phyloP scores from a whole-genome alignment of 768 basidiomycete species.

The Hygrocybe coccinea region DNA sequence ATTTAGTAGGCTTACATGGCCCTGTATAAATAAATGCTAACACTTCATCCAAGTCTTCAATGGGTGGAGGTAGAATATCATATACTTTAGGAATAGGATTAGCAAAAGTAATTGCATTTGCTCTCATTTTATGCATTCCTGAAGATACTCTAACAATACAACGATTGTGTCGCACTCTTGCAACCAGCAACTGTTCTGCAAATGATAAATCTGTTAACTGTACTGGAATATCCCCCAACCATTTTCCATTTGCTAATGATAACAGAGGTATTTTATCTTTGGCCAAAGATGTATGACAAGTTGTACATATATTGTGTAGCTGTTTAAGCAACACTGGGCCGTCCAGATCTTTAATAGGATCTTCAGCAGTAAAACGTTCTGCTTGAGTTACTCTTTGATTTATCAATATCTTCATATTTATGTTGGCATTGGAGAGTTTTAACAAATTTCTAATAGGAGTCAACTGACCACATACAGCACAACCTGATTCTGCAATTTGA shows the following conservation, averaged over 20 bases:
- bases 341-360: background rate
- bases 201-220: constrained; percentile 25
- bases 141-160: constrained; percentile 28
- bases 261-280: constrained; percentile 19
- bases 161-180: constrained; percentile 23
- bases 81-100: constrained; percentile 14
- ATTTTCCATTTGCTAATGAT: constrained; percentile 10
- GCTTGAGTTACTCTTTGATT: background rate
- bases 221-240: constrained; percentile 33
- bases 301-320: constrained; percentile 2
- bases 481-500: background rate
- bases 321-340: background rate
- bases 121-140: constrained; percentile 30
- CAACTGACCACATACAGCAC: constrained; percentile 1
- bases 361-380: background rate
- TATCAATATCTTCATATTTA: background rate
- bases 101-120: background rate
- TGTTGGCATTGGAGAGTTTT: background rate
- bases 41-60: constrained; percentile 18
- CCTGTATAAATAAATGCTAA: background rate
- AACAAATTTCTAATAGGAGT: background rate
- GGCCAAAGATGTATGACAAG: constrained; percentile 26
- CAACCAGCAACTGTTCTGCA: constrained; percentile 27
- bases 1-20: constrained; percentile 7
- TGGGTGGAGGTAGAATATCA: constrained; percentile 16